Evolutionary conservation across 257 asterid species (phyloP).

Genomic region (Plantago major): DNA sequence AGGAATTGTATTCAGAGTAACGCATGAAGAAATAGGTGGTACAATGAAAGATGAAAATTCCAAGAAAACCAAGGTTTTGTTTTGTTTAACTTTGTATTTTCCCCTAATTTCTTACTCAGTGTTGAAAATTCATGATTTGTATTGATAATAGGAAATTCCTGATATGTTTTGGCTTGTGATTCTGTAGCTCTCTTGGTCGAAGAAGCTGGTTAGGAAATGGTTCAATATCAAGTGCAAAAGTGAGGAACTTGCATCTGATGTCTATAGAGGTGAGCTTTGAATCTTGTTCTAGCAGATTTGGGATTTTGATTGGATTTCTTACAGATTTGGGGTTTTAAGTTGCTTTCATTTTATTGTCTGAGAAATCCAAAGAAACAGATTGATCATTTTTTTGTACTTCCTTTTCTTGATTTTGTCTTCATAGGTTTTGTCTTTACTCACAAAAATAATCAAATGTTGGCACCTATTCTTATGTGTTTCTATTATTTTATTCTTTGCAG

Average conservation of each 20-base stretch:
- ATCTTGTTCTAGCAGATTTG: conserved; percentile 7
- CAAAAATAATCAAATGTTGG: conserved; percentile 16
- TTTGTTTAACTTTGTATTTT: neutral
- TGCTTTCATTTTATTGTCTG: conserved; percentile 15
- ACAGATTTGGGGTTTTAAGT: neutral
- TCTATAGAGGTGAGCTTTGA: conserved; percentile 57
- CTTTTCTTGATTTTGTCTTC: conserved; percentile 29
- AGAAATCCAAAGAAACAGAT: conserved; percentile 24
- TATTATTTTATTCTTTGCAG: conserved; percentile 2
- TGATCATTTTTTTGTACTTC: conserved; percentile 9
- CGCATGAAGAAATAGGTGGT: conserved; percentile 53
- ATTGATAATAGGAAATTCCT: conserved; percentile 33
- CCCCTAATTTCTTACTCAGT: neutral
- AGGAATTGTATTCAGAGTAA: conserved; percentile 22
- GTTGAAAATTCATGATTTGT: conserved; percentile 2
- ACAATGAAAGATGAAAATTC: conserved; percentile 86
- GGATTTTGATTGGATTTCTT: conserved; percentile 2
- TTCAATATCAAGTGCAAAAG: conserved; percentile 78
- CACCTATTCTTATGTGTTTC: conserved; percentile 10
- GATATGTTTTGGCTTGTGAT: neutral
- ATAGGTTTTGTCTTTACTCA: conserved; percentile 29
- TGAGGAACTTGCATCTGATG: conserved; percentile 65
- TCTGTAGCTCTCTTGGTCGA: conserved; percentile 93
- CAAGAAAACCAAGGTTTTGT: conserved; percentile 76
- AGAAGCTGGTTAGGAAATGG: conserved; percentile 75